These are phyloP conservation scores for Imleria badia DNA, from an alignment of 768 basidiomycete genomes.

Conservation along the genomic window DNA sequence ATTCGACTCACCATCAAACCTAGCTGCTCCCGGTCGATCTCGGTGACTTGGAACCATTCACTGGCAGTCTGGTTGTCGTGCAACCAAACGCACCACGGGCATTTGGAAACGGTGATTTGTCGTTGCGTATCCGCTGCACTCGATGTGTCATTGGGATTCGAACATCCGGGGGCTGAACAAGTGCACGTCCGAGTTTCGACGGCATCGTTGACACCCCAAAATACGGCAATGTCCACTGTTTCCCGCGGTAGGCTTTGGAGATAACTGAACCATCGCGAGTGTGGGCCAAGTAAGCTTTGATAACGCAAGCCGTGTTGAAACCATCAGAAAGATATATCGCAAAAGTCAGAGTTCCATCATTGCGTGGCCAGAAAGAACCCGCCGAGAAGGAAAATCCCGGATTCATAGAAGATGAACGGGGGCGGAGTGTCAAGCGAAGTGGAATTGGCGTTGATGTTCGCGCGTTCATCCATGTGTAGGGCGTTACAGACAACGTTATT, in stretches of 20 bases:
- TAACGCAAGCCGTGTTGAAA: constrained; percentile 11
- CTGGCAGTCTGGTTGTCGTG: constrained; percentile 32
- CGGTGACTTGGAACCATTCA: constrained; percentile 35
- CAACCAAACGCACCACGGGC: constrained; percentile 19
- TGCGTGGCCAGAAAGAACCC: constrained; percentile 9
- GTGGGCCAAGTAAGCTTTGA: constrained; percentile 45
- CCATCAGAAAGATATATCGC: background rate
- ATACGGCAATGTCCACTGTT: constrained; percentile 55
- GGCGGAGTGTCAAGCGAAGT: constrained; percentile 18
- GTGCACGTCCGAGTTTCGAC: constrained; percentile 15
- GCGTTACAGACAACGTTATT: constrained; percentile 14
- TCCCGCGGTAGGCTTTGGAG: constrained; percentile 59
- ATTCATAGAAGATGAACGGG: constrained; percentile 18
- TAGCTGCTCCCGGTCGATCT: constrained; percentile 27
- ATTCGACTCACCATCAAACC: constrained; percentile 28
- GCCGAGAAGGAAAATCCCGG: constrained; percentile 26
- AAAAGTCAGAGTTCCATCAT: constrained; percentile 6
- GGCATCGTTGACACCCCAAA: constrained; percentile 48
- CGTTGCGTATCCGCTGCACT: background rate
- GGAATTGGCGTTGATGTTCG: constrained; percentile 21
- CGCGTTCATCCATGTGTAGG: constrained; percentile 17
- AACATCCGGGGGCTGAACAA: constrained; percentile 16
- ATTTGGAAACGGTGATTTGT: constrained; percentile 2
- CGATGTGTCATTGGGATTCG: constrained; percentile 5
- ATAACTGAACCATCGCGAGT: constrained; percentile 65